Evolutionary conservation across 2,329 filamentous ascomycete genomes (phyloP), one percentile per base, ranked within the genome.

Genomic region (Pseudogymnoascus sp.): DNA sequence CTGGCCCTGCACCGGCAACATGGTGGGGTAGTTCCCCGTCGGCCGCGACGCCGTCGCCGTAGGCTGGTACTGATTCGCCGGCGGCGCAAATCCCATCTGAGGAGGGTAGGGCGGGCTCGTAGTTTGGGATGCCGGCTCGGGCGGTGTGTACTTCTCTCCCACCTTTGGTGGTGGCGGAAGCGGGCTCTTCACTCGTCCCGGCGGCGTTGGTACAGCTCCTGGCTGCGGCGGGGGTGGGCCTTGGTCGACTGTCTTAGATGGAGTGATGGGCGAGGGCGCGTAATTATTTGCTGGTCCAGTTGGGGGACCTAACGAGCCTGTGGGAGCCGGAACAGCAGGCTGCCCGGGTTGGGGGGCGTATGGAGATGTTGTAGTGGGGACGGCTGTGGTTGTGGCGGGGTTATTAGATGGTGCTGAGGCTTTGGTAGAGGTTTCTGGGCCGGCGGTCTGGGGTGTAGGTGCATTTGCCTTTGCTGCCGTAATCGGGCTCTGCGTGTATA

Each of bases 401-500:
- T 60, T 65, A n/a, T 37, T 16, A 8, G 62, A 63, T 61, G 68
- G 65, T 63, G 68, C 63, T 18, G 65, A 60, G 63, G 68, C 65
- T 61, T 65, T 64, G 61, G 63, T 65, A 68, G 64, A 62, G 63
- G 64, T 64, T 65, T 65, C 66, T 60, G 73, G 65, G 6, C 68
- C 65, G 5, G 68, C 67, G 14, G 80, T 84, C 66, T 81, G 73
- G 28, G 81, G 78, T 18, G 80, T 82, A 43, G 75, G 70, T 34
- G 77, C 81, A 14, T 77, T 76, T 59, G 83, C 77, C 74, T 84
- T 86, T 64, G 80, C 75, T 38, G 82, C 80, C 68, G 77, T 82
- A 72, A 87, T 85, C 53, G 85, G 84, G 71, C 82, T 85, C 62
- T 81, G 73, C 37, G 79, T 81, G 73, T 85, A 84, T 43, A 87